These are phyloP conservation scores for Saccharum hybrid DNA, from an alignment of 202 grass and related monocot genomes.

Conservation along the genomic window DNA sequence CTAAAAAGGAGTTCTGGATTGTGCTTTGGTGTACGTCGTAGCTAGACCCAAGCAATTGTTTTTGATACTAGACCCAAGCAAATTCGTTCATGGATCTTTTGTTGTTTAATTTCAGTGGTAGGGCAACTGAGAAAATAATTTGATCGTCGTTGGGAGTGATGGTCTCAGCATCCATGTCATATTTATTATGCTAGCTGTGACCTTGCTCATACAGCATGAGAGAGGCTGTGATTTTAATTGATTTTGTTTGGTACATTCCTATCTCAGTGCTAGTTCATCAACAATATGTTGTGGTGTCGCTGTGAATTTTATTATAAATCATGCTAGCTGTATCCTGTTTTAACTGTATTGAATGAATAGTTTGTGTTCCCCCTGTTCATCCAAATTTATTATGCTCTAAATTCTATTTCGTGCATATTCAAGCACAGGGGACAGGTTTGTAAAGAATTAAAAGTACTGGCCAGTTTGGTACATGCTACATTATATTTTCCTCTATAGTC, in stretches of 20 bases:
- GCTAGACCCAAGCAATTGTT: too few species aligned
- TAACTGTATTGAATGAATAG: not conserved
- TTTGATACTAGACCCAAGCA: not conserved
- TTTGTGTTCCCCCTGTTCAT: not conserved
- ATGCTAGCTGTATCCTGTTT: not conserved
- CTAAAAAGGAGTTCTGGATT: constrained; percentile 13
- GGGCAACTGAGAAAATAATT: not conserved
- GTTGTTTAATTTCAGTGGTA: not conserved
- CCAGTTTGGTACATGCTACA: not conserved
- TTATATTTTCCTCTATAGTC: not conserved
- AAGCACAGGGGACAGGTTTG: not conserved
- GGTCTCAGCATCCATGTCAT: not conserved
- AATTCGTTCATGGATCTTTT: not conserved
- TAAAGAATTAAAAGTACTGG: not conserved
- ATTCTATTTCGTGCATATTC: not conserved
- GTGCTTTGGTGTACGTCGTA: not conserved
- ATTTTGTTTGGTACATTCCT: constrained; percentile 20
- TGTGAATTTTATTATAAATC: constrained; percentile 13
- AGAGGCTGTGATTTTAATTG: not conserved
- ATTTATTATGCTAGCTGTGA: not conserved
- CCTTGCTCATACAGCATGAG: not conserved
- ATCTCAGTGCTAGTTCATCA: not conserved
- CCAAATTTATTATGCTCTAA: not conserved
- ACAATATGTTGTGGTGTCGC: not conserved
- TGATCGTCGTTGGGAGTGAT: not conserved